Percentiles rank a stretch among this genome's conserved stretches.
phyloP scores from a whole-genome alignment of 306 rosid species.

The Dryas drummondii region DNA sequence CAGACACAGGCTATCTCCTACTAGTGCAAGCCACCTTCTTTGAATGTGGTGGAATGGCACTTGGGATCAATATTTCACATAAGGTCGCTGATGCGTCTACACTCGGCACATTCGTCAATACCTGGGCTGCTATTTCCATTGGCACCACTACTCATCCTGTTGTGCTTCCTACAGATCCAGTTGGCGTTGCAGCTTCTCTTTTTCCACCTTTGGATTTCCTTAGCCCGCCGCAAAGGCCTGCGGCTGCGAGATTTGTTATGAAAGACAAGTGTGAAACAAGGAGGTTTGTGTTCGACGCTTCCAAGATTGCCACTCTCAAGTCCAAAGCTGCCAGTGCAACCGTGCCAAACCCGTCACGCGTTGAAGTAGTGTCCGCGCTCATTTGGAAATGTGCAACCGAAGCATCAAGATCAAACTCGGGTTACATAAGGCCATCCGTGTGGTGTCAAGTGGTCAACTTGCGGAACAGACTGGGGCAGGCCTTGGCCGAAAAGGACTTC shows the following conservation, averaged over 20 bases:
- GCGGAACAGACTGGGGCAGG: neutral
- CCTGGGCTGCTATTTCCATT: slow-evolving; percentile 28
- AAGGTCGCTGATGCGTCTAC: slow-evolving; percentile 40
- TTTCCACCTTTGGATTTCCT: neutral
- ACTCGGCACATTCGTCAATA: slow-evolving; percentile 31
- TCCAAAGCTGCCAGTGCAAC: neutral
- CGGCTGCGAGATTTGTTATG: neutral
- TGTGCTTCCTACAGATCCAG: neutral
- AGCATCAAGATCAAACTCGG: neutral
- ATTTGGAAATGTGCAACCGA: slow-evolving; percentile 10
- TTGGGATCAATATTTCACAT: slow-evolving; percentile 42
- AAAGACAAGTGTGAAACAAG: neutral
- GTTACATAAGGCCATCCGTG: neutral
- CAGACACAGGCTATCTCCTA: slow-evolving; percentile 21
- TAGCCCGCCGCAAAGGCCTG: neutral
- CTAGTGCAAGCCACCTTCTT: slow-evolving; percentile 42
- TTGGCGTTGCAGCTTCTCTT: neutral
- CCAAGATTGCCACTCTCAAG: neutral
- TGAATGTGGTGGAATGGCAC: slow-evolving; percentile 49
- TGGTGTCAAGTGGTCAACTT: neutral
- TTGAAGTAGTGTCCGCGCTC: slow-evolving; percentile 14
- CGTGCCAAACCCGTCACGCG: neutral
- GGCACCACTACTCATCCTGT: neutral
- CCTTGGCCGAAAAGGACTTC: neutral
- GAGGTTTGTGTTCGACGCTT: slow-evolving; percentile 7